Evolutionary conservation across 2,329 filamentous ascomycete species (phyloP).

Genomic region (Xylariaceae sp.): DNA sequence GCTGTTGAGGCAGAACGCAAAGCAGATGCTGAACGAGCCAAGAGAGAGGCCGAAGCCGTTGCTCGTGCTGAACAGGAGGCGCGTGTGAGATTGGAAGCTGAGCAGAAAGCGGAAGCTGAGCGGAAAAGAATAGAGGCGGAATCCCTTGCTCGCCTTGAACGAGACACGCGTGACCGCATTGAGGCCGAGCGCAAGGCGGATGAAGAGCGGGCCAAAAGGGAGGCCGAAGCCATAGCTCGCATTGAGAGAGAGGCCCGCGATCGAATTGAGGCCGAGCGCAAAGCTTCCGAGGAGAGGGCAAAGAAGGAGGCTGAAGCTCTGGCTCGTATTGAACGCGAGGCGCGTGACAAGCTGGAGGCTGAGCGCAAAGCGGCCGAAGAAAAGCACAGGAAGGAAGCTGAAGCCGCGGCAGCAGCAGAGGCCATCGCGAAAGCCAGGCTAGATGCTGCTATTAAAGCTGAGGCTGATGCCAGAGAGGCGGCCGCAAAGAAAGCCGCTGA

Average conservation of each 20-base stretch:
- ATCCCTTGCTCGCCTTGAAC: constrained; percentile 32
- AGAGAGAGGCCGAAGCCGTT: constrained; percentile 26
- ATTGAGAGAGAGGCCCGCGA: constrained; percentile 35
- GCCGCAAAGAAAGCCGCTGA: constrained; percentile 28
- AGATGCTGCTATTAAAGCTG: constrained; percentile 37
- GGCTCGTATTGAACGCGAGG: constrained; percentile 33
- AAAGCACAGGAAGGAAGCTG: constrained; percentile 40
- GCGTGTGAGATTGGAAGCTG: constrained; percentile 31
- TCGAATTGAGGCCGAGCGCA: constrained; percentile 29
- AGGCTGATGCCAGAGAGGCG: constrained; percentile 24
- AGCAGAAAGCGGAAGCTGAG: constrained; percentile 38
- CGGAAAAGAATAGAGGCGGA: constrained; percentile 25
- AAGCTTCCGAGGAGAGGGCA: constrained; percentile 37
- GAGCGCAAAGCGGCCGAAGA: constrained; percentile 40
- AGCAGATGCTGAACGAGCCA: constrained; percentile 37
- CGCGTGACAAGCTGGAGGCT: constrained; percentile 33
- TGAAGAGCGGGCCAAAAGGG: constrained; percentile 32
- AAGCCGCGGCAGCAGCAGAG: constrained; percentile 45
- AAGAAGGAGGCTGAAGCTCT: constrained; percentile 25
- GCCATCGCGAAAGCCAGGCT: constrained; percentile 40
- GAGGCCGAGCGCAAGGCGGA: constrained; percentile 35
- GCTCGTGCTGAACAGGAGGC: constrained; percentile 34
- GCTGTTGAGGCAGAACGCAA: constrained; percentile 35
- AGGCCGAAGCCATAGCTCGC: constrained; percentile 29
- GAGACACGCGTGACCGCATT: constrained; percentile 32